phyloP scores from a whole-genome alignment of 176 grass and related monocot genomes.

The Rhynchospora pubera region DNA sequence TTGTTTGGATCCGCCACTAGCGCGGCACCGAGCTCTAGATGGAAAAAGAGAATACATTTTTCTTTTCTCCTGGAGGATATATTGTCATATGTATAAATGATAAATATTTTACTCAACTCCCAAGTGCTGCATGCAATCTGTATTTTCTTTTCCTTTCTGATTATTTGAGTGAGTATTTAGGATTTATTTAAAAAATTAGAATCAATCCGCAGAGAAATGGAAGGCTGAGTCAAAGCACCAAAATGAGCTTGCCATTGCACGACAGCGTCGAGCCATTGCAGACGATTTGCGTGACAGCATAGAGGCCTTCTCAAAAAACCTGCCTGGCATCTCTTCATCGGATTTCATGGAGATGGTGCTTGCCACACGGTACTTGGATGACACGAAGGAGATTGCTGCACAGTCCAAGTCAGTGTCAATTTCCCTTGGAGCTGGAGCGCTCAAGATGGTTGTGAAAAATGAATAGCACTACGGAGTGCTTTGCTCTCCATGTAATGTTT shows the following conservation, averaged over 20 bases:
- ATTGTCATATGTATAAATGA: no score
- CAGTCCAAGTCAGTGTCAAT: slow-evolving; percentile 68
- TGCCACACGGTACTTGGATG: slow-evolving; percentile 72
- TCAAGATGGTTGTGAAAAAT: slow-evolving; percentile 5
- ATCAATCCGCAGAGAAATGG: neutral
- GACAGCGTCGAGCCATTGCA: slow-evolving; percentile 46
- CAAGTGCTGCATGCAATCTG: neutral
- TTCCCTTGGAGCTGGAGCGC: slow-evolving; percentile 59
- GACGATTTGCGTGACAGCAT: slow-evolving; percentile 69
- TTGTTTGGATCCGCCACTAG: no score
- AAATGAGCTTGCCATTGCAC: slow-evolving; percentile 21
- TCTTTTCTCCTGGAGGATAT: neutral
- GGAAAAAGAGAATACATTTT: neutral
- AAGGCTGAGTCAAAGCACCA: slow-evolving; percentile 36
- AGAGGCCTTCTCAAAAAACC: slow-evolving; percentile 51
- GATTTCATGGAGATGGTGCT: slow-evolving; percentile 92
- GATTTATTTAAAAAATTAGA: neutral
- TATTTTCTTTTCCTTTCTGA: neutral
- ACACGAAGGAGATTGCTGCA: slow-evolving; percentile 77
- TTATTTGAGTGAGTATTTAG: neutral
- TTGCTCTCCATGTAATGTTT: no score
- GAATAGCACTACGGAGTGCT: no score
- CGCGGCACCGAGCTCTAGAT: neutral
- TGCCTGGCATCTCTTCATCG: slow-evolving; percentile 60
- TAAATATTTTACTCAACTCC: neutral